Percentiles rank a stretch among this genome's conserved stretches.
phyloP scores from a whole-genome alignment of 2,329 filamentous ascomycete species.

The Ophiostoma montium region DNA sequence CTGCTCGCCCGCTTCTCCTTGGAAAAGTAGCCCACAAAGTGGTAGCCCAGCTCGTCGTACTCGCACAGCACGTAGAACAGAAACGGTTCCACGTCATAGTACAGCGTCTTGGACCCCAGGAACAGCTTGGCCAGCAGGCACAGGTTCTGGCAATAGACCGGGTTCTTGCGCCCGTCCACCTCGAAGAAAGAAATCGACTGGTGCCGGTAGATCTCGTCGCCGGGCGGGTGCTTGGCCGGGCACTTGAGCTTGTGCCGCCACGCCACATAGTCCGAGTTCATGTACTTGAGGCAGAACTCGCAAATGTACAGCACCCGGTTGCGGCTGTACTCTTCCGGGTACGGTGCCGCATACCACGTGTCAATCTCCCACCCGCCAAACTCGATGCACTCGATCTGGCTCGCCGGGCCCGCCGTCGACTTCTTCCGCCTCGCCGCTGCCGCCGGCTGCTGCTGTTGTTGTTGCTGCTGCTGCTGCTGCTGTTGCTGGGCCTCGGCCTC shows the following conservation, averaged over 20 bases:
- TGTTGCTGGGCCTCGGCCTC: conserved; percentile 47
- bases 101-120: conserved; percentile 94
- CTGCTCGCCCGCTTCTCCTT: conserved; percentile 94
- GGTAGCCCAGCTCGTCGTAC: conserved; percentile 79
- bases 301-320: conserved; percentile 97
- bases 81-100: conserved; percentile 96
- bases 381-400: conserved; percentile 97
- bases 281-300: conserved; percentile 98
- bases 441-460: conserved; percentile 20
- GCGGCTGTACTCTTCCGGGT: conserved; percentile 94
- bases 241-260: conserved; percentile 98
- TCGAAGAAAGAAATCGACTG: conserved; percentile 90
- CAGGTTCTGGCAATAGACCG: conserved; percentile 96
- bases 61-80: conserved; percentile 96
- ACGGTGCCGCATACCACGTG: conserved; percentile 97
- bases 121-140: conserved; percentile 94
- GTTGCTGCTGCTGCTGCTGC: conserved; percentile 25
- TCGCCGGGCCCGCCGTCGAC: conserved; percentile 73
- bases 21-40: conserved; percentile 98
- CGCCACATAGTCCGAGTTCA: conserved; percentile 97
- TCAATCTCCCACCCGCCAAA: conserved; percentile 97
- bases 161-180: conserved; percentile 91
- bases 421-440: conserved; percentile 27
- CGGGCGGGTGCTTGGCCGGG: conserved; percentile 87
- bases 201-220: conserved; percentile 93